These are phyloP conservation scores for Mycena galericulata DNA, from an alignment of 768 basidiomycete species.

Conservation along the genomic window DNA sequence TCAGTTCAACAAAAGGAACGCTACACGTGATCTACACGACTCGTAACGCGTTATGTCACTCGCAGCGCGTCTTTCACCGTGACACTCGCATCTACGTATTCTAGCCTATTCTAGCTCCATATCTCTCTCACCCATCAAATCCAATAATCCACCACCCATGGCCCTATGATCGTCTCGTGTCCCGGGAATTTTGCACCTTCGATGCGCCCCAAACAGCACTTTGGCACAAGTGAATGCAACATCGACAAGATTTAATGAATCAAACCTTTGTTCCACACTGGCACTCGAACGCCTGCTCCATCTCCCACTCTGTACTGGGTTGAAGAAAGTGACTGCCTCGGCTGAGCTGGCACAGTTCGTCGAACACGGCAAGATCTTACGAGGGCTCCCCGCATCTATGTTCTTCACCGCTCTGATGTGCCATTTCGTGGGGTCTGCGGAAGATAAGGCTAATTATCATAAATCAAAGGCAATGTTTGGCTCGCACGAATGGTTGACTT, in stretches of 20 bases:
- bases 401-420: constrained; percentile 57
- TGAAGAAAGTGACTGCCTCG: constrained; percentile 65
- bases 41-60: background rate
- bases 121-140: constrained; percentile 44
- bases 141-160: constrained; percentile 56
- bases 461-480: constrained; percentile 70
- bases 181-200: constrained; percentile 60
- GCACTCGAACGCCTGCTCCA: constrained; percentile 73
- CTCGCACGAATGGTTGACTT: constrained; percentile 74
- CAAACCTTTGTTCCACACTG: constrained; percentile 58
- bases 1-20: constrained; percentile 9
- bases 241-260: background rate
- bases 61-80: too few species aligned
- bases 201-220: constrained; percentile 62
- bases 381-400: constrained; percentile 50
- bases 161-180: constrained; percentile 47
- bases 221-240: background rate
- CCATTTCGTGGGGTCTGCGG: constrained; percentile 57
- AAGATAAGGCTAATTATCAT: too few species aligned
- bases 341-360: constrained; percentile 9
- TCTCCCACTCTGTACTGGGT: constrained; percentile 80
- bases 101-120: background rate
- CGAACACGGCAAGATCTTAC: constrained; percentile 45
- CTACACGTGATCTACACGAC: constrained; percentile 5
- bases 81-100: too few species aligned